Percentiles rank a stretch among this genome's conserved stretches.
These are phyloP conservation scores for Globisporangium cystogenes DNA, from an alignment of 352 stramenopile genomes.

Conservation along the genomic window DNA sequence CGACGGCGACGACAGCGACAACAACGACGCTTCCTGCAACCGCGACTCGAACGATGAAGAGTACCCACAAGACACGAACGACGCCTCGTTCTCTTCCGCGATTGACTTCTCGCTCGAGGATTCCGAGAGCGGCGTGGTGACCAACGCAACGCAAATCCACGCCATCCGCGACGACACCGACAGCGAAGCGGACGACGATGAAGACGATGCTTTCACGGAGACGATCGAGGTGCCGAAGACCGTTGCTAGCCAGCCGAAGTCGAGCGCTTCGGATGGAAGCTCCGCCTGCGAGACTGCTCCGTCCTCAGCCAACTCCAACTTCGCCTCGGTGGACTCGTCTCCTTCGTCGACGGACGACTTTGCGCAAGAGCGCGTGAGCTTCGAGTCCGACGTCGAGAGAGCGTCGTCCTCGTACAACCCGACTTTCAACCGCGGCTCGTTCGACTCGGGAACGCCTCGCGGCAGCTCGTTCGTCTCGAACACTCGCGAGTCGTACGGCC, in stretches of 20 bases:
- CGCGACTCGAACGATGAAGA: not conserved
- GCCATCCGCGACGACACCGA: slow-evolving; percentile 6
- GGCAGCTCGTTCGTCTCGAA: slow-evolving; percentile 7
- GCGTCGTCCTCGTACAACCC: slow-evolving; percentile 4
- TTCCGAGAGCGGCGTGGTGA: not conserved
- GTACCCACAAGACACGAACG: not conserved
- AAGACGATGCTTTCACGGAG: slow-evolving; percentile 6
- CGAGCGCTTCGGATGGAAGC: slow-evolving; percentile 1
- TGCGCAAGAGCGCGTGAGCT: slow-evolving; percentile 8
- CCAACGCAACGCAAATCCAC: not conserved
- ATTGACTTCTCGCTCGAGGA: not conserved
- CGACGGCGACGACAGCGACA: not conserved
- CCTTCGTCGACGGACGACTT: slow-evolving; percentile 5
- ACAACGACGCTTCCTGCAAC: not conserved
- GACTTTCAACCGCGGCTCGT: slow-evolving; percentile 11
- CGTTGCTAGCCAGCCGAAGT: not conserved
- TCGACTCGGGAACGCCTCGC: slow-evolving; percentile 15
- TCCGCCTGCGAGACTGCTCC: slow-evolving; percentile 6
- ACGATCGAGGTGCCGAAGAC: not conserved
- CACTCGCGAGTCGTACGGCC: slow-evolving; percentile 6
- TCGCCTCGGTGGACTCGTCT: slow-evolving; percentile 7
- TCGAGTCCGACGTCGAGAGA: slow-evolving; percentile 4
- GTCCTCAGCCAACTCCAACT: slow-evolving; percentile 3
- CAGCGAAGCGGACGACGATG: slow-evolving; percentile 5
- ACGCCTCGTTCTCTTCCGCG: not conserved